phyloP scores from a whole-genome alignment of 2,329 filamentous ascomycete genomes.

The Aspergillus transmontanensis region DNA sequence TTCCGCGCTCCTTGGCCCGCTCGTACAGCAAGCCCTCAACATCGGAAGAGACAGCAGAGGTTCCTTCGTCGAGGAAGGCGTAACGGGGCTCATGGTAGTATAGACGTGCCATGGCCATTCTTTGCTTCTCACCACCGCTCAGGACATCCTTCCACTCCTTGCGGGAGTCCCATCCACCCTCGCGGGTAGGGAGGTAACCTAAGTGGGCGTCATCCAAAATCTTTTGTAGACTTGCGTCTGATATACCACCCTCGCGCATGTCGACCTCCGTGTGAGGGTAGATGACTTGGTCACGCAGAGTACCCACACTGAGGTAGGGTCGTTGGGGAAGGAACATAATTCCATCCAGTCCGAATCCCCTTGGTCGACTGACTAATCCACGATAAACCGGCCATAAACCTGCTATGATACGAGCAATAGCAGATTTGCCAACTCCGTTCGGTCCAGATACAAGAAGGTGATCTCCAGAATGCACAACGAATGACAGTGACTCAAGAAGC shows the following conservation, averaged over 20 bases:
- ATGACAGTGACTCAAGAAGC: conserved; percentile 81
- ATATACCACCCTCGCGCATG: conserved; percentile 79
- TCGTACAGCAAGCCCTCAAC: conserved; percentile 95
- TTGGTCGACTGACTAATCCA: conserved; percentile 84
- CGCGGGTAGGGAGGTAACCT: conserved; percentile 85
- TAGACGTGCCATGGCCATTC: conserved; percentile 85
- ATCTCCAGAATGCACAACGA: conserved; percentile 87
- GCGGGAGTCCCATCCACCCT: conserved; percentile 93
- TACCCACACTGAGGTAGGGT: conserved; percentile 89
- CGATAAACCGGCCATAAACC: conserved; percentile 96
- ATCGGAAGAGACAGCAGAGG: conserved; percentile 84
- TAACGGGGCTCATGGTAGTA: conserved; percentile 95
- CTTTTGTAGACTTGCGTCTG: conserved; percentile 74
- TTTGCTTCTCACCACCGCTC: conserved; percentile 96
- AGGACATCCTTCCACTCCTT: conserved; percentile 99
- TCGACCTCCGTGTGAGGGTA: conserved; percentile 94
- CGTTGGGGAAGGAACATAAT: conserved; percentile 98
- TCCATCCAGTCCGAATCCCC: conserved; percentile 77
- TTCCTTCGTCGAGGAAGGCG: conserved; percentile 93
- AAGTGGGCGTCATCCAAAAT: conserved; percentile 82
- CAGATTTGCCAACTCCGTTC: conserved; percentile 91
- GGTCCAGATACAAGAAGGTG: conserved; percentile 93
- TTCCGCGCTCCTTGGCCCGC: conserved; percentile 86
- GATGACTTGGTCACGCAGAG: conserved; percentile 93
- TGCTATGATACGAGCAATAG: conserved; percentile 82